A percentile compares a stretch with the other conserved stretches of the same genome.
These are phyloP conservation scores for Colletotrichum lini DNA, from an alignment of 2,329 filamentous ascomycete genomes.

Conservation along the genomic window DNA sequence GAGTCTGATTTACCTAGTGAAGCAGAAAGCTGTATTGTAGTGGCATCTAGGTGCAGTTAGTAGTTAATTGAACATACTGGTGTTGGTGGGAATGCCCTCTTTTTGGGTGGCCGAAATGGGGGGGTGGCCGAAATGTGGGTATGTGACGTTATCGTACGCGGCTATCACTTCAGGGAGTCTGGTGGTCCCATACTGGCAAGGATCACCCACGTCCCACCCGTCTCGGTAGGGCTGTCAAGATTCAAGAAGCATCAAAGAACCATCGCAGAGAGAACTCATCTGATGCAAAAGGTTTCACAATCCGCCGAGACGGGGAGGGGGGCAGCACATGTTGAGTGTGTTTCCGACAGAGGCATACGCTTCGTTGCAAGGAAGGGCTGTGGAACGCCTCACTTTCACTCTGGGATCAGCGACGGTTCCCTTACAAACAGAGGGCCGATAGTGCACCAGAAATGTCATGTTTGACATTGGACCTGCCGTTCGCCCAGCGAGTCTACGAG, in stretches of 20 bases:
- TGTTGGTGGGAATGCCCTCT: too few relatives aligned
- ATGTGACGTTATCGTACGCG: not conserved
- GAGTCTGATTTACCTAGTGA: too few relatives aligned
- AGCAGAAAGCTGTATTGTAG: too few relatives aligned
- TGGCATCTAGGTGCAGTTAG: too few relatives aligned
- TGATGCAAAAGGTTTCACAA: conserved; percentile 4
- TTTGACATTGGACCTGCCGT: conserved; percentile 6
- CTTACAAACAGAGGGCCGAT: too few relatives aligned
- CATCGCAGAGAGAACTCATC: not conserved
- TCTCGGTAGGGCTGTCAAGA: not conserved
- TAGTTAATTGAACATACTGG: too few relatives aligned
- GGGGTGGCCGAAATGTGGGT: too few relatives aligned
- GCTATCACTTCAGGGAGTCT: not conserved
- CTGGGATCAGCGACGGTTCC: not conserved
- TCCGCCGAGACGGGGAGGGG: not conserved
- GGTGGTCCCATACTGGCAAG: too few relatives aligned
- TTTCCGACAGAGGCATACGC: not conserved
- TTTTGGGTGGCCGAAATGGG: too few relatives aligned
- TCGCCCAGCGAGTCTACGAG: not conserved
- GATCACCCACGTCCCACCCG: too few relatives aligned
- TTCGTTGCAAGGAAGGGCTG: not conserved
- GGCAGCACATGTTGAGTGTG: not conserved
- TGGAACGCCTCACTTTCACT: conserved; percentile 1
- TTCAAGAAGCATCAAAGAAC: not conserved
- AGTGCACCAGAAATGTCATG: not conserved